Evolutionary conservation across 2,329 filamentous ascomycete species (phyloP).

Genomic region (Ceratocystis alfenasii): DNA sequence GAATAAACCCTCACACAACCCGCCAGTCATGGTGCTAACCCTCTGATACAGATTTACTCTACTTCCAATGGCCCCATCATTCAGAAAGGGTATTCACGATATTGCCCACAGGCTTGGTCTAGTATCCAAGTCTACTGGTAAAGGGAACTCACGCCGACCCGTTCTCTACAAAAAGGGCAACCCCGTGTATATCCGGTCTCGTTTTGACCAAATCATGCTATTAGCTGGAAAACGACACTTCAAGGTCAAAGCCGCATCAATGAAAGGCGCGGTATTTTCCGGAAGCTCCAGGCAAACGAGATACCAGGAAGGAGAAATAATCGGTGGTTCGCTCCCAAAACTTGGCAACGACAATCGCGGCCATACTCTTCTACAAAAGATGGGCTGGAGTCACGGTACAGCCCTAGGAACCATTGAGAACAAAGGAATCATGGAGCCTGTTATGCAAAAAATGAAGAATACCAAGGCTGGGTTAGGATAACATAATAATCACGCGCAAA

Average conservation of each 20-base stretch:
- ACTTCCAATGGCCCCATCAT: constrained; percentile 70
- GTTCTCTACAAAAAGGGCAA: constrained; percentile 42
- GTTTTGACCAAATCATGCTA: constrained; percentile 3
- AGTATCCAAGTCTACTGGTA: constrained; percentile 73
- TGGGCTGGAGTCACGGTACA: constrained; percentile 88
- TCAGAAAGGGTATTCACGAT: constrained; percentile 69
- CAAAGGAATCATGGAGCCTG: constrained; percentile 76
- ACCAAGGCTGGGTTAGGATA: constrained; percentile 72
- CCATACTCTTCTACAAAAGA: constrained; percentile 81
- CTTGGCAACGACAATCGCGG: constrained; percentile 74
- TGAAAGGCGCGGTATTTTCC: background rate
- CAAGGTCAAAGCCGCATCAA: constrained; percentile 12
- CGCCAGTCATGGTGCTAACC: constrained; percentile 1
- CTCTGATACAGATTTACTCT: constrained; percentile 48
- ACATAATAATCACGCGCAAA: background rate
- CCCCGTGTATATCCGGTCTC: background rate
- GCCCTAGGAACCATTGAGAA: constrained; percentile 71
- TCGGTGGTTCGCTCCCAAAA: constrained; percentile 75
- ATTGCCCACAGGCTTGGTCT: constrained; percentile 63
- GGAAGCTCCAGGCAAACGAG: constrained; percentile 24
- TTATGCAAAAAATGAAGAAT: constrained; percentile 77
- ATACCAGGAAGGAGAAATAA: constrained; percentile 64
- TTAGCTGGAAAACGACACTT: constrained; percentile 14
- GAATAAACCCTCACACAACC: background rate
- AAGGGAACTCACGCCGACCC: constrained; percentile 60